A percentile compares a stretch with the other conserved stretches of the same genome.
These are phyloP conservation scores for Globisporangium paddicum DNA, from an alignment of 352 stramenopile species.

Conservation along the genomic window DNA sequence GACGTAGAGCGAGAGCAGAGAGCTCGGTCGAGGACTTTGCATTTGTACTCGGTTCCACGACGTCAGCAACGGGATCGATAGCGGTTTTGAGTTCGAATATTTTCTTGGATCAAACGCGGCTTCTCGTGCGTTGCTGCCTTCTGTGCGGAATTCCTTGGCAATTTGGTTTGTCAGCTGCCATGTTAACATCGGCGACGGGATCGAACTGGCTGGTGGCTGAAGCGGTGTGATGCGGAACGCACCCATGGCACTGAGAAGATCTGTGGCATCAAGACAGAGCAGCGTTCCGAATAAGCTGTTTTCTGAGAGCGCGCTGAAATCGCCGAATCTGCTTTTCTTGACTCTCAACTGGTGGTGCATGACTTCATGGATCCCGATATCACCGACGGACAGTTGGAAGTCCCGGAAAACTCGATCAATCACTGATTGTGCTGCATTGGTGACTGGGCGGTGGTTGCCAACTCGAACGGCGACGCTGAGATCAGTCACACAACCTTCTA, in stretches of 20 bases:
- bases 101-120: background rate
- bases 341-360: constrained; percentile 13
- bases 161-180: constrained; percentile 52
- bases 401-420: constrained; percentile 24
- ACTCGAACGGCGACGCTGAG: constrained; percentile 27
- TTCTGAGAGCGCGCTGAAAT: constrained; percentile 32
- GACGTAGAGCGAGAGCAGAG: constrained; percentile 36
- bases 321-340: constrained; percentile 25
- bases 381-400: constrained; percentile 31
- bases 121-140: background rate
- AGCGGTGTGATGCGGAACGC: constrained; percentile 10
- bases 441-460: constrained; percentile 36
- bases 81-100: background rate
- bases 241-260: constrained; percentile 27
- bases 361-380: constrained; percentile 29
- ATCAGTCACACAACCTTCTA: constrained; percentile 10
- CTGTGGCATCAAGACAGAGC: constrained; percentile 37
- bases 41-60: constrained; percentile 18
- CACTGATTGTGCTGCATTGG: constrained; percentile 9
- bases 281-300: constrained; percentile 39
- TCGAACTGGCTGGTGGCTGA: background rate
- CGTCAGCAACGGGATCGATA: constrained; percentile 32
- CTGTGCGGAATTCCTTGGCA: constrained; percentile 32
- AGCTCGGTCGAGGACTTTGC: constrained; percentile 18
- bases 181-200: constrained; percentile 38